Percentiles rank a stretch among this genome's conserved stretches.
Conservation (phyloP, 2,329 filamentous ascomycete genomes). For the Fusarium drepaniforme region DNA sequence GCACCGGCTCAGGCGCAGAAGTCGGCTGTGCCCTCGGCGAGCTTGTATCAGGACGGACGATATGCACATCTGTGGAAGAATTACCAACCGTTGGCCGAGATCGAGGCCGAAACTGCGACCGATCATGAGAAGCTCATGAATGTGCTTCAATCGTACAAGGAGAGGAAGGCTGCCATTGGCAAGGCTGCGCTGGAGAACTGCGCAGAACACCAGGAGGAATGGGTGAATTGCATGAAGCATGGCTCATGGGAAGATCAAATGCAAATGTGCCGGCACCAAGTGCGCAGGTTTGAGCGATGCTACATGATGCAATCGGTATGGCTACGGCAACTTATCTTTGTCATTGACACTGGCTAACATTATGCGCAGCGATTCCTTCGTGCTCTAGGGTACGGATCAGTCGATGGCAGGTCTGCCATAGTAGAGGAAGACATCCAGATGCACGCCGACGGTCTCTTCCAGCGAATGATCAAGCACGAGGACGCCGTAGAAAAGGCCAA, state of each 20-base stretch:
- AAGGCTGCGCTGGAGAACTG: slow-evolving; percentile 93
- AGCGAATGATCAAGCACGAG: slow-evolving; percentile 88
- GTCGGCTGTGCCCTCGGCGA: slow-evolving; percentile 59
- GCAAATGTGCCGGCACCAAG: slow-evolving; percentile 85
- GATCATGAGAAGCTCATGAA: slow-evolving; percentile 85
- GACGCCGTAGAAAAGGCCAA: slow-evolving; percentile 77
- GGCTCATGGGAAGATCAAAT: slow-evolving; percentile 77
- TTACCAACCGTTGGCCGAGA: slow-evolving; percentile 79
- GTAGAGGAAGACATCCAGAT: slow-evolving; percentile 93
- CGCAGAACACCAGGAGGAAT: slow-evolving; percentile 84
- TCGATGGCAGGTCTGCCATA: slow-evolving; percentile 71
- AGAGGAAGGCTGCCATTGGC: slow-evolving; percentile 82
- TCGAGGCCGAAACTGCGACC: slow-evolving; percentile 77
- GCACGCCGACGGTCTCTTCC: slow-evolving; percentile 92
- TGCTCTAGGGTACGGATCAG: slow-evolving; percentile 86
- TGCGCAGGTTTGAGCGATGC: slow-evolving; percentile 84
- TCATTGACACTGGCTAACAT: slow-evolving; percentile 16
- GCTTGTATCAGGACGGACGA: slow-evolving; percentile 70
- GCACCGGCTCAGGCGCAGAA: slow-evolving; percentile 26
- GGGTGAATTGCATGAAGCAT: slow-evolving; percentile 83
- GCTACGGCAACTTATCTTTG: neutral
- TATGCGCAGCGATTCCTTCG: slow-evolving; percentile 81
- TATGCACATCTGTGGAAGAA: slow-evolving; percentile 92
- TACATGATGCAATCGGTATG: slow-evolving; percentile 87
- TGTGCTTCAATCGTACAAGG: slow-evolving; percentile 87